Evolutionary conservation across 306 rosid species (phyloP).

Genomic region (Vigna reflexopilosa): DNA sequence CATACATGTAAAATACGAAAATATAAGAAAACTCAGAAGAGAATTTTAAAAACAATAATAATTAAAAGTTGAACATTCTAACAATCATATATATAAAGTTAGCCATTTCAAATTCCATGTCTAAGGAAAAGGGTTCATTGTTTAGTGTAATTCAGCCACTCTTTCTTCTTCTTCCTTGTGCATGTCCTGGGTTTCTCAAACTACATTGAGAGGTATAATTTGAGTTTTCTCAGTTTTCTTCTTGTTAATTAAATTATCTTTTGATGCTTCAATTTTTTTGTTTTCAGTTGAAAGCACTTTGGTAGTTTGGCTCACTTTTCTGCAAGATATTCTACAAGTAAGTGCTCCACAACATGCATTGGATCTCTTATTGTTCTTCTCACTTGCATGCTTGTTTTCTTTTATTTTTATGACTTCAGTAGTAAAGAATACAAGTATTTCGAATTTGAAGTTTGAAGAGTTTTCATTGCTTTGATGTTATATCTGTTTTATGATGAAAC

Average conservation of each 20-base stretch:
- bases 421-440: neutral
- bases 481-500: neutral
- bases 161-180: conserved; percentile 16
- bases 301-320: neutral
- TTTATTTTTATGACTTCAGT: neutral
- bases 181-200: conserved; percentile 29
- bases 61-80: neutral
- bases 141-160: neutral
- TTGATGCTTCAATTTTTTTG: too few species aligned
- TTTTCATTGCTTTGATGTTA: neutral
- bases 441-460: neutral
- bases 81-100: conserved; percentile 15
- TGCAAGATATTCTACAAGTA: neutral
- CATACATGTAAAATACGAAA: too few species aligned
- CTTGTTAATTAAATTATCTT: too few species aligned
- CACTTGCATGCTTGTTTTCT: neutral
- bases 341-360: neutral
- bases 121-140: neutral
- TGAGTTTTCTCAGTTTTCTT: too few species aligned
- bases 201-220: too few species aligned
- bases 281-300: neutral
- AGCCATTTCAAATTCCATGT: neutral
- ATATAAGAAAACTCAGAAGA: too few species aligned
- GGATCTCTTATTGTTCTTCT: neutral
- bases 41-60: too few species aligned